These are phyloP conservation scores for Dillenia turbinata DNA, from an alignment of 164 flowering plant genomes.

Conservation along the genomic window DNA sequence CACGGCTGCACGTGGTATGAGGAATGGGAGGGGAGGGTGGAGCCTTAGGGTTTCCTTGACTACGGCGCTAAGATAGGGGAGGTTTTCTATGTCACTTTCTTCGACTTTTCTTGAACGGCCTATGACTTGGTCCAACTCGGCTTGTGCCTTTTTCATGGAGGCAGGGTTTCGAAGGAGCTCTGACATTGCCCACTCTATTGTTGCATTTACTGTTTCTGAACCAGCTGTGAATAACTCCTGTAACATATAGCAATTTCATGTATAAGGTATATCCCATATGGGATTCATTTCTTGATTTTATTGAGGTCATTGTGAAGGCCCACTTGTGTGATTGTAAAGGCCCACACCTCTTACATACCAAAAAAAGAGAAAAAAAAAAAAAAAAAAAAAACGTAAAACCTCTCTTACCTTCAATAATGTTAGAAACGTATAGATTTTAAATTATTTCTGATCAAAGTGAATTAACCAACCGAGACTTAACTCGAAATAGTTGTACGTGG, in stretches of 20 bases:
- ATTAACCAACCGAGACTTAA: too few species aligned
- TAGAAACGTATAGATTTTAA: too few species aligned
- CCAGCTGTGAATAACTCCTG: slow-evolving; percentile 18
- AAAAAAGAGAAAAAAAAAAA: too few species aligned
- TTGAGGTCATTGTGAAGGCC: too few species aligned
- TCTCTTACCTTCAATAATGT: too few species aligned
- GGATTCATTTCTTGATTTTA: too few species aligned
- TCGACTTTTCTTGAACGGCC: slow-evolving; percentile 15
- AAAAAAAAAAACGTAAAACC: too few species aligned
- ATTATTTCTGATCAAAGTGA: too few species aligned
- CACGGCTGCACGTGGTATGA: slow-evolving; percentile 15
- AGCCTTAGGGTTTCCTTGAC: slow-evolving; percentile 6
- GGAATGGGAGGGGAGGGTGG: slow-evolving; percentile 20
- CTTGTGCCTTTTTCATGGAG: slow-evolving; percentile 8
- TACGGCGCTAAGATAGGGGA: slow-evolving; percentile 8
- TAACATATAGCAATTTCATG: neutral
- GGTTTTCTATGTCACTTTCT: slow-evolving; percentile 14
- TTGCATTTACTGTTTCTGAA: slow-evolving; percentile 21
- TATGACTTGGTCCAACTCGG: slow-evolving; percentile 17
- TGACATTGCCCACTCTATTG: slow-evolving; percentile 24
- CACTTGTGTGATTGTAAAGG: too few species aligned
- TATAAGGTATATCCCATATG: too few species aligned
- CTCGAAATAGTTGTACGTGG: too few species aligned
- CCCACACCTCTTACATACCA: too few species aligned
- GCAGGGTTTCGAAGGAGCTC: slow-evolving; percentile 19